Base-by-base conservation (phyloP, 192 early-diverging fungal genomes). In the Dissophora ornata region DNA sequence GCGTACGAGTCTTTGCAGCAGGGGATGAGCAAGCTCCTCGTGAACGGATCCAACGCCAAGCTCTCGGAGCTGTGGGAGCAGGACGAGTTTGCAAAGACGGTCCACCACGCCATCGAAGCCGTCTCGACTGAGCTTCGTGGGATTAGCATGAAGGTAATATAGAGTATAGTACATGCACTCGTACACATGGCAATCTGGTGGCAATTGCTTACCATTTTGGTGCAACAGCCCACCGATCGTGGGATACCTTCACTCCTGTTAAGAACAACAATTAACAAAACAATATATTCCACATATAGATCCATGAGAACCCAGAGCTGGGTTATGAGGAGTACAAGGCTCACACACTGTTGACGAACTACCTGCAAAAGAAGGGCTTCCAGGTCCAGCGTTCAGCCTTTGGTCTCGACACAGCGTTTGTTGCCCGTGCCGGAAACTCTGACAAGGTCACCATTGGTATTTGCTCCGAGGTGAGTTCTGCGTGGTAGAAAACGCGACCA, bases 381-480 rank as follows among this genome's bases (percentile, higher is more conserved):
- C 28, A 59, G 1, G 84, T 95, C 21, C 81, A 83, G 18, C 86
- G 82, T 2, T 50, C 82, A 13, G 89, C 85, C 6, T 90, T 59
- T 74, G 90, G 85, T 0, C 58, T 96, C 13, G 79, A 86, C 42
- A 96, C 94, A 1, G 90, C 91, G 0, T 96, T 96, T 69, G 67
- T 89, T 24, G 91, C 93, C 34, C 47, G 49, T 9, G 62, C 71
- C 13, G 71, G 71, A 41, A 66, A 49, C 15, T 77, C 71, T 36
- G 58, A 67, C 44, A 77, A 61, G 57, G 71, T 77, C 44, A 66
- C 63, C 19, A 66, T 77, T 15, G 71, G 71, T 21, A 55, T 77
- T 32, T 77, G 71, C 45, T 77, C 71, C 13, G 71, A 77, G 58
- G 71, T 77, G 56, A 50, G 26, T n/a, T n/a, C n/a, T n/a, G n/a